These are phyloP conservation scores for Phytophthora fragariae DNA, from an alignment of 352 stramenopile species.

Conservation along the genomic window DNA sequence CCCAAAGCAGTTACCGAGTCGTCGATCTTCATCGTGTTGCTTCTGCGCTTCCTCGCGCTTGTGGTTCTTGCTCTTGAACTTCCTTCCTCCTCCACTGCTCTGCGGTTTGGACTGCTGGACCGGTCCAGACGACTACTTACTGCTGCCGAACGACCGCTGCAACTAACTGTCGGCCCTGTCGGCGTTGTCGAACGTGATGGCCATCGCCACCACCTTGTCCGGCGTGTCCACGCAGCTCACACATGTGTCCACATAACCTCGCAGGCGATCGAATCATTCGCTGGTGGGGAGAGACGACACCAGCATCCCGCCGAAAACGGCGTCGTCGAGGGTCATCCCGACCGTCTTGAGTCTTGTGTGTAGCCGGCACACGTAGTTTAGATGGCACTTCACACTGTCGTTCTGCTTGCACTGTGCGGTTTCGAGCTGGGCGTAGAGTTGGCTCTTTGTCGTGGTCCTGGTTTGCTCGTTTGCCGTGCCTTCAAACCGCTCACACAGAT, in stretches of 20 bases:
- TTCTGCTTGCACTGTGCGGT: slow-evolving; percentile 14
- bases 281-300: slow-evolving; percentile 12
- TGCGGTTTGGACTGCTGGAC: neutral
- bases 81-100: neutral
- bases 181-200: slow-evolving; percentile 25
- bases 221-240: slow-evolving; percentile 12
- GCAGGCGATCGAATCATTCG: slow-evolving; percentile 14
- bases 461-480: slow-evolving; percentile 9
- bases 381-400: slow-evolving; percentile 16
- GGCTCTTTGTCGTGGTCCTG: slow-evolving; percentile 5
- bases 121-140: neutral
- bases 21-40: slow-evolving; percentile 6
- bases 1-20: slow-evolving; percentile 4
- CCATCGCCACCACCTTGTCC: slow-evolving; percentile 21
- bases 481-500: slow-evolving; percentile 1
- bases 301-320: slow-evolving; percentile 4
- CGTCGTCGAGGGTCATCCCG: slow-evolving; percentile 14
- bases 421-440: slow-evolving; percentile 18
- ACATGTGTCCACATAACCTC: slow-evolving; percentile 3
- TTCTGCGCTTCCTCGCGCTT: slow-evolving; percentile 1
- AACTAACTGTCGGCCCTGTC: slow-evolving; percentile 7
- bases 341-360: slow-evolving; percentile 7
- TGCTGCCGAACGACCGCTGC: neutral
- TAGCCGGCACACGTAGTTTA: slow-evolving; percentile 18
- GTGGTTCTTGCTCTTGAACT: too few species aligned